Evolutionary conservation across 305 asterid species (phyloP), one percentile per base, ranked within the genome.

Genomic region (Fraxinus xanthoxyloides): DNA sequence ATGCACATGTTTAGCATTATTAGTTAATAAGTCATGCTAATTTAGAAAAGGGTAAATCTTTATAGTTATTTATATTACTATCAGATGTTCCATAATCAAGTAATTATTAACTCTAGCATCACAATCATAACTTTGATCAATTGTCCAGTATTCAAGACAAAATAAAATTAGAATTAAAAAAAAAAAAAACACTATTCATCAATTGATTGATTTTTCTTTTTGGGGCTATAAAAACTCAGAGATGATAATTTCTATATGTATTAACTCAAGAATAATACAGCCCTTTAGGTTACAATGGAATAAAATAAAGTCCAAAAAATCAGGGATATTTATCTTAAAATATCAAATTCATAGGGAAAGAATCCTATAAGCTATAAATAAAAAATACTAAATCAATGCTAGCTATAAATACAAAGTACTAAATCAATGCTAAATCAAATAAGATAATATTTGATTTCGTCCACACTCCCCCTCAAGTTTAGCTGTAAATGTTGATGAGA

Each of bases 1-100:
- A 32, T 70, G 75, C 75, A 28, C 75, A 17, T 70, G 24, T 70
- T 30, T 35, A 48, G 63, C 28, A 51, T 34, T 86, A 80, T 54
- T 38, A 73, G 77, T 73, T 74, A 74, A 85, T 23, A 80, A 77
- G 75, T 67, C 67, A n/a, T 26, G 72, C 30, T 63, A 72, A 73
- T 35, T 72, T 9, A 28, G 74, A 36, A 28, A 40, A 72, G 38
- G 36, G 65, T 34, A n/a, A 51, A 35, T 59, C 40, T 63, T 59
- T 72, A 46, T 13, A 46, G 56, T 13, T 46, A 69, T 69, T 13
- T 46, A 69, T 69, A 13, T 2, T 69, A 30, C 23, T 21, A 65
- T 30, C 23, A 13, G 40, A 31, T 30, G 75, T 13, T 30, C 40
- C 40, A n/a, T 34, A 72, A 77, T 82, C 77, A 38, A 40, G 59